phyloP scores from a whole-genome alignment of 345 rosid species.

The Jatropha curcas region DNA sequence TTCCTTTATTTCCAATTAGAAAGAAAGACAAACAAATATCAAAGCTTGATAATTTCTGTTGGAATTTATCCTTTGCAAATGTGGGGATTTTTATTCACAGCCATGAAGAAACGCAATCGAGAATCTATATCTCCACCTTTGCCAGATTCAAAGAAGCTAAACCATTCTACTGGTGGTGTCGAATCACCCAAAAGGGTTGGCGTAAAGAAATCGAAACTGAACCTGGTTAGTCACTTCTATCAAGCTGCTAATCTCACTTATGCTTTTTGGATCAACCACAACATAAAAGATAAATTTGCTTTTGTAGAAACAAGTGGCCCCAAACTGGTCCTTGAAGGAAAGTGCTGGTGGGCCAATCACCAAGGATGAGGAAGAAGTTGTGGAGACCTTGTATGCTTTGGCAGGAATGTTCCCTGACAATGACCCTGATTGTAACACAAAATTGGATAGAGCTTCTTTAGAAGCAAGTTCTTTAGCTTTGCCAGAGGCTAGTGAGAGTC shows the following conservation, averaged over 20 bases:
- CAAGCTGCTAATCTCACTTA: constrained; percentile 16
- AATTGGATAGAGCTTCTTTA: constrained; percentile 18
- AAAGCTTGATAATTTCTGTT: constrained; percentile 9
- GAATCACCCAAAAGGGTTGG: constrained; percentile 44
- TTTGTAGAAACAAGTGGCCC: constrained; percentile 23
- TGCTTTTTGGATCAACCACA: constrained; percentile 9
- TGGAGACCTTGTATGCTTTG: constrained; percentile 74
- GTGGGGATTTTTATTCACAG: constrained; percentile 47
- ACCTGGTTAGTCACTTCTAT: constrained; percentile 45
- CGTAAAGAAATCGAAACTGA: constrained; percentile 44
- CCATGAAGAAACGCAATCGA: constrained; percentile 73
- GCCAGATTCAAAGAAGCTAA: constrained; percentile 55
- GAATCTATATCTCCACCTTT: constrained; percentile 55
- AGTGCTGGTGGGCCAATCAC: constrained; percentile 49
- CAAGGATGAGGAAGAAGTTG: constrained; percentile 96
- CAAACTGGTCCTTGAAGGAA: constrained; percentile 18
- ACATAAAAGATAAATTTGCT: constrained; percentile 6
- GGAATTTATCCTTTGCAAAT: constrained; percentile 19
- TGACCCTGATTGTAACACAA: constrained; percentile 26
- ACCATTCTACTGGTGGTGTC: constrained; percentile 35
- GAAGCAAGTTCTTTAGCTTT: constrained; percentile 31
- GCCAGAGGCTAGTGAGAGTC: constrained; percentile 29
- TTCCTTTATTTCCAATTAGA: background rate
- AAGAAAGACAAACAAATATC: background rate
- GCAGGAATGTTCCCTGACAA: constrained; percentile 66